phyloP scores from a whole-genome alignment of 2,329 filamentous ascomycete species.

The Chaetomiaceae sp. region DNA sequence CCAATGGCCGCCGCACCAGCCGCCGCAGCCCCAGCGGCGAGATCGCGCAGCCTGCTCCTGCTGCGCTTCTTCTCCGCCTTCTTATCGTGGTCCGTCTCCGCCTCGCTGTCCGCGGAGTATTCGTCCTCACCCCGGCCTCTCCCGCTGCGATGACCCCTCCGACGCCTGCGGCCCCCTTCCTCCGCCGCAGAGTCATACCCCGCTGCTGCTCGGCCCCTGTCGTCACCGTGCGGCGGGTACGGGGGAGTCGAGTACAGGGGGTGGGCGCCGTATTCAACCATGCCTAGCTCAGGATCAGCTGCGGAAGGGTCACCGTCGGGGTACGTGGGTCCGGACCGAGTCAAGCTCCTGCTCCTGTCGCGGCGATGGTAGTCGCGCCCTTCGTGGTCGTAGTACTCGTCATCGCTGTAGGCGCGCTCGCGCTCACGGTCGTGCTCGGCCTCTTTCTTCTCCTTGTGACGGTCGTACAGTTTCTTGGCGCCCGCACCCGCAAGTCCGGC shows the following conservation, averaged over 20 bases:
- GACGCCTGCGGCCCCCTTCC: slow-evolving; percentile 35
- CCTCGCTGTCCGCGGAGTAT: slow-evolving; percentile 20
- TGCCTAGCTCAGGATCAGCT: slow-evolving; percentile 61
- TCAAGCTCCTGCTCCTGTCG: slow-evolving; percentile 30
- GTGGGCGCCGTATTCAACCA: slow-evolving; percentile 60
- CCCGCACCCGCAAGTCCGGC: slow-evolving; percentile 55
- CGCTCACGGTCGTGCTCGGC: slow-evolving; percentile 30
- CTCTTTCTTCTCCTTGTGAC: slow-evolving; percentile 55
- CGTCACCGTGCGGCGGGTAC: slow-evolving; percentile 28
- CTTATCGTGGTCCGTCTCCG: slow-evolving; percentile 24
- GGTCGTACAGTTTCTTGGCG: slow-evolving; percentile 56
- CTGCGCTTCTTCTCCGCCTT: slow-evolving; percentile 42
- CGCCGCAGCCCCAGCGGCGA: slow-evolving; percentile 49
- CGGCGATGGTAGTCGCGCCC: slow-evolving; percentile 32
- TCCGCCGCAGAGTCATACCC: slow-evolving; percentile 45
- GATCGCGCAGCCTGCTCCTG: slow-evolving; percentile 47
- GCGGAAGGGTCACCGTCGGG: slow-evolving; percentile 27
- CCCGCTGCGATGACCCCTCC: slow-evolving; percentile 31
- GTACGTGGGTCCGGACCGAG: slow-evolving; percentile 41
- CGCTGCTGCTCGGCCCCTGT: slow-evolving; percentile 14
- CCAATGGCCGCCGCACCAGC: slow-evolving; percentile 57
- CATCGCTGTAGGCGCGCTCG: slow-evolving; percentile 29
- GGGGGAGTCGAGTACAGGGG: slow-evolving; percentile 43
- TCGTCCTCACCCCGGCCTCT: slow-evolving; percentile 23
- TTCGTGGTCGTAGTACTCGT: slow-evolving; percentile 31